A percentile compares a stretch with the other conserved stretches of the same genome.
phyloP scores from a whole-genome alignment of 2,329 filamentous ascomycete species.

The Arthroderma sp. region DNA sequence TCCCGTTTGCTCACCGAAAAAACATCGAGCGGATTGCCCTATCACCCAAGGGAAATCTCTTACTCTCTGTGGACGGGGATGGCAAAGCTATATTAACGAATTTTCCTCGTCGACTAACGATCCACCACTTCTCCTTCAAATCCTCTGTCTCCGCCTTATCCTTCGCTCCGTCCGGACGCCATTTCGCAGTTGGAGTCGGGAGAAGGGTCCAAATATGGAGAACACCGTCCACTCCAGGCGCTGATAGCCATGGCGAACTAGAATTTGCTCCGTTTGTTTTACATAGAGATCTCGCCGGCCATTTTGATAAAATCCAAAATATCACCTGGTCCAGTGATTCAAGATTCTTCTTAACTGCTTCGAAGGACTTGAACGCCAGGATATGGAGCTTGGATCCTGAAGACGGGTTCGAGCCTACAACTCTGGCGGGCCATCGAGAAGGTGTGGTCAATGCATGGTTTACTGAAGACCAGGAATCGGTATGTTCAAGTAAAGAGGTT shows the following conservation, averaged over 20 bases:
- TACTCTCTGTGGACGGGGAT: conserved; percentile 88
- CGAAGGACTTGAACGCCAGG: conserved; percentile 80
- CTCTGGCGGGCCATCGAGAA: conserved; percentile 81
- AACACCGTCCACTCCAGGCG: conserved; percentile 77
- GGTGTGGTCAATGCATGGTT: conserved; percentile 93
- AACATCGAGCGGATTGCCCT: conserved; percentile 84
- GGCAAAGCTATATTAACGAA: conserved; percentile 89
- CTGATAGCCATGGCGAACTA: conserved; percentile 63
- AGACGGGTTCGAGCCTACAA: conserved; percentile 78
- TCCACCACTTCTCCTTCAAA: conserved; percentile 95
- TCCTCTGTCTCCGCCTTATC: conserved; percentile 67
- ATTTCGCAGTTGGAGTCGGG: conserved; percentile 81
- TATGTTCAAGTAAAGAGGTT: conserved; percentile 16
- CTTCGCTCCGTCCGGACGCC: conserved; percentile 79
- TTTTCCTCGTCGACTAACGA: conserved; percentile 66
- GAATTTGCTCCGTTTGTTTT: conserved; percentile 92
- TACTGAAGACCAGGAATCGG: conserved; percentile 76
- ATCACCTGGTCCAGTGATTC: conserved; percentile 96
- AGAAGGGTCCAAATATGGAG: conserved; percentile 91
- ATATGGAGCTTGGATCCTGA: conserved; percentile 90
- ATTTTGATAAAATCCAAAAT: conserved; percentile 74
- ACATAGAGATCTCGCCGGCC: conserved; percentile 72
- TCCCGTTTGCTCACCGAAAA: conserved; percentile 72
- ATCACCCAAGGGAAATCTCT: conserved; percentile 77
- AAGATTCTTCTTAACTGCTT: conserved; percentile 82